Percentiles rank a stretch among this genome's conserved stretches.
These are phyloP conservation scores for Cryptococcus sp. DNA, from an alignment of 1,284 basidiomycete genomes.

Conservation along the genomic window DNA sequence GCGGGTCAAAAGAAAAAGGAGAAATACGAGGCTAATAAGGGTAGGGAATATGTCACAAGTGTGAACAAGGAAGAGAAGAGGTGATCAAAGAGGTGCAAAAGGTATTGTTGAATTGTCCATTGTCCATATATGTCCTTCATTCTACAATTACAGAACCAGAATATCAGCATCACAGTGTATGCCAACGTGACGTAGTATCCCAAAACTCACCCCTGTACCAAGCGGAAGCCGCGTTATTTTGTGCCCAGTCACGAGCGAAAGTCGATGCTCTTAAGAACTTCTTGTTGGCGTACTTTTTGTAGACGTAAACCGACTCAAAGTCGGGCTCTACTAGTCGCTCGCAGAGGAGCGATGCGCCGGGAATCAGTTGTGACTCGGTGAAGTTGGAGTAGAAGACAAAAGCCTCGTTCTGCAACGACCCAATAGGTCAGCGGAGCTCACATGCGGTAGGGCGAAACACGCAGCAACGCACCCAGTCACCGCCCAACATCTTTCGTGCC, in stretches of 20 bases:
- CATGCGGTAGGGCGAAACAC: background rate
- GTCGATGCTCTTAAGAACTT: constrained; percentile 83
- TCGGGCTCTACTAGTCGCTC: constrained; percentile 79
- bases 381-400: constrained; percentile 94
- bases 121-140: background rate
- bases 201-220: constrained; percentile 17
- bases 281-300: constrained; percentile 96
- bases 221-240: constrained; percentile 31
- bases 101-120: background rate
- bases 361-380: constrained; percentile 83
- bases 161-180: background rate
- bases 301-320: constrained; percentile 85
- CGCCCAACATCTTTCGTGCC: constrained; percentile 85
- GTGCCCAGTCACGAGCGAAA: constrained; percentile 59
- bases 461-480: constrained; percentile 79
- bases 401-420: constrained; percentile 67
- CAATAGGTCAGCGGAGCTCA: background rate
- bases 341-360: constrained; percentile 79
- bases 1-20: too few species aligned
- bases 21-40: too few species aligned
- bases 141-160: background rate
- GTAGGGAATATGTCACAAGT: background rate
- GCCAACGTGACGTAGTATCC: background rate
- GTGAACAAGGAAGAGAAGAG: background rate
- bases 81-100: background rate